phyloP scores from a whole-genome alignment of 2,329 filamentous ascomycete species.

The Trichophyton benhamiae region DNA sequence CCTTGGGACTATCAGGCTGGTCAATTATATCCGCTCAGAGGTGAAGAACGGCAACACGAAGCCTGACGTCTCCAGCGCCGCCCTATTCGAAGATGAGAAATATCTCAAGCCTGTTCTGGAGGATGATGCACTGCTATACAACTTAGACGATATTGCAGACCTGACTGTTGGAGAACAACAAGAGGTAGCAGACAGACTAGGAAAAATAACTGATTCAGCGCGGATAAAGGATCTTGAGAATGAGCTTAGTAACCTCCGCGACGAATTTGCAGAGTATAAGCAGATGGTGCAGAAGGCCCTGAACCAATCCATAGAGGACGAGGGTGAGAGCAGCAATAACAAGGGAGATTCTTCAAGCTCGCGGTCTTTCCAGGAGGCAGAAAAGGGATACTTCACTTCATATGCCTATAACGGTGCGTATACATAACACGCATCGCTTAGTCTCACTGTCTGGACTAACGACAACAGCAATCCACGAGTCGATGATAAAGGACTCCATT shows the following conservation, averaged over 20 bases:
- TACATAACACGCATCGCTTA: not conserved
- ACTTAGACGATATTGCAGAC: constrained; percentile 62
- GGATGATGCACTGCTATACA: constrained; percentile 80
- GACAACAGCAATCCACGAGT: constrained; percentile 75
- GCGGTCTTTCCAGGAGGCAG: constrained; percentile 38
- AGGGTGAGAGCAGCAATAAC: constrained; percentile 33
- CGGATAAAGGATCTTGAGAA: constrained; percentile 49
- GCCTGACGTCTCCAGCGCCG: constrained; percentile 47
- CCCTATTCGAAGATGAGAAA: constrained; percentile 60
- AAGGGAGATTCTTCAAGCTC: constrained; percentile 15
- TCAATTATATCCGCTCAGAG: constrained; percentile 52
- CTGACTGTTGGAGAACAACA: constrained; percentile 12
- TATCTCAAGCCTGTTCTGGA: constrained; percentile 75
- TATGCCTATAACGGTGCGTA: constrained; percentile 55
- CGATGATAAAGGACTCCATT: constrained; percentile 83
- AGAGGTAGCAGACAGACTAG: constrained; percentile 10
- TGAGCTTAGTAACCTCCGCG: constrained; percentile 46
- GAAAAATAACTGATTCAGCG: constrained; percentile 26
- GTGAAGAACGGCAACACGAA: constrained; percentile 34
- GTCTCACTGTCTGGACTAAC: not conserved
- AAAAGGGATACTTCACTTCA: constrained; percentile 51
- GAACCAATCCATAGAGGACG: constrained; percentile 51
- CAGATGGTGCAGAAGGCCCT: constrained; percentile 54
- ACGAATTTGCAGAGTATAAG: constrained; percentile 54
- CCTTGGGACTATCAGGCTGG: constrained; percentile 58